Evolutionary conservation across 306 rosid species (phyloP).

Genomic region (Vigna radiata): DNA sequence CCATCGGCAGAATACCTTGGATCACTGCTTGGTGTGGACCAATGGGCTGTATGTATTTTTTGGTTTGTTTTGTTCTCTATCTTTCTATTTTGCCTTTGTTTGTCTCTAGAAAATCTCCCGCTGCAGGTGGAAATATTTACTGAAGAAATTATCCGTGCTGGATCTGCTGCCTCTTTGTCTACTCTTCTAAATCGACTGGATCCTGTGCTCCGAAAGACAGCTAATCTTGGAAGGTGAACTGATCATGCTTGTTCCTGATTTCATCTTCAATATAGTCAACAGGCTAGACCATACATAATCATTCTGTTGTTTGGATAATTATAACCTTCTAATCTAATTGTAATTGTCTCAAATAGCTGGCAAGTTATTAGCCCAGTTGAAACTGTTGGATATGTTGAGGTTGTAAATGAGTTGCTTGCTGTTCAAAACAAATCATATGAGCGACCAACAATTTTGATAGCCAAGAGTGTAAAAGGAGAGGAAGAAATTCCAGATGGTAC

Average conservation of each 20-base stretch:
- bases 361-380: slow-evolving; percentile 97
- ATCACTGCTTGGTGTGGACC: slow-evolving; percentile 84
- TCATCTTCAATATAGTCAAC: slow-evolving; percentile 28
- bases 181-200: slow-evolving; percentile 88
- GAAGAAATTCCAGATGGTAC: slow-evolving; percentile 99
- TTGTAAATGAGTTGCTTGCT: slow-evolving; percentile 87
- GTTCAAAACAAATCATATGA: slow-evolving; percentile 86
- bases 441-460: slow-evolving; percentile 91
- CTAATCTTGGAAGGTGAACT: slow-evolving; percentile 87
- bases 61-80: slow-evolving; percentile 23
- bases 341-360: slow-evolving; percentile 76
- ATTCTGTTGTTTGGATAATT: slow-evolving; percentile 34
- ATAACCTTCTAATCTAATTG: slow-evolving; percentile 51
- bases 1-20: slow-evolving; percentile 99
- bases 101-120: slow-evolving; percentile 53
- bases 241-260: slow-evolving; percentile 41
- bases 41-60: slow-evolving; percentile 80
- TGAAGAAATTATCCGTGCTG: slow-evolving; percentile 97
- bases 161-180: slow-evolving; percentile 96
- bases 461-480: slow-evolving; percentile 88
- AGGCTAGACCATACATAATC: slow-evolving; percentile 22
- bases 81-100: slow-evolving; percentile 15
- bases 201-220: slow-evolving; percentile 91
- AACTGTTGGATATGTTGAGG: slow-evolving; percentile 84
- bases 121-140: slow-evolving; percentile 93